Conservation (phyloP, 2,329 filamentous ascomycete genomes). For the Phymatotrichopsis omnivora region DNA sequence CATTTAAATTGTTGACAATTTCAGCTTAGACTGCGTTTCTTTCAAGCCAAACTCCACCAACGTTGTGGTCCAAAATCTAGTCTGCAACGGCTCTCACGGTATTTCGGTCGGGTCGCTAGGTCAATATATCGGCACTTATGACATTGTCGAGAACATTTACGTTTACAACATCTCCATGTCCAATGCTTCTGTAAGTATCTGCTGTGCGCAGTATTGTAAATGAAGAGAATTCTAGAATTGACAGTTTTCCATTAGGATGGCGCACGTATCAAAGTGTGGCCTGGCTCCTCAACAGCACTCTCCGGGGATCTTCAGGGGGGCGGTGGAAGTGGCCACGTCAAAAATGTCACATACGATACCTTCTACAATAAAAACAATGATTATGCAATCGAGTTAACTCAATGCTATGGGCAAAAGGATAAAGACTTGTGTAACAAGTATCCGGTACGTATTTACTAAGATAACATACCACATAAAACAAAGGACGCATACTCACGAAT, state of each 20-base stretch:
- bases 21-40: conserved; percentile 55
- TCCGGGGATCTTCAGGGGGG: conserved; percentile 54
- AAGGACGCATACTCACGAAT: conserved; percentile 33
- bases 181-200: conserved; percentile 40
- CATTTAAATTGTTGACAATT: conserved; percentile 17
- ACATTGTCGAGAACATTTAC: conserved; percentile 60
- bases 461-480: too few species aligned
- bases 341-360: conserved; percentile 56
- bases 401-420: conserved; percentile 49
- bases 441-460: conserved; percentile 19
- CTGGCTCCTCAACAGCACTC: conserved; percentile 45
- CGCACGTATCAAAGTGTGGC: conserved; percentile 66
- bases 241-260: too few species aligned
- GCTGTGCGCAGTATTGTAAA: too few species aligned
- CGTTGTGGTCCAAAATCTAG: conserved; percentile 55
- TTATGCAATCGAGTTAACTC: conserved; percentile 52
- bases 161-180: conserved; percentile 51
- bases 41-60: conserved; percentile 66
- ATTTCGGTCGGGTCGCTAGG: conserved; percentile 63
- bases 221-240: too few species aligned
- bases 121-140: conserved; percentile 53
- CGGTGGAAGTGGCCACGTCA: conserved; percentile 51
- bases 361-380: conserved; percentile 52
- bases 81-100: conserved; percentile 60
- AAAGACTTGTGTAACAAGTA: conserved; percentile 41